Percentiles rank a stretch among this genome's conserved stretches.
These are phyloP conservation scores for Chlorella vulgaris DNA, from an alignment of 139 green algal species.

Conservation along the genomic window DNA sequence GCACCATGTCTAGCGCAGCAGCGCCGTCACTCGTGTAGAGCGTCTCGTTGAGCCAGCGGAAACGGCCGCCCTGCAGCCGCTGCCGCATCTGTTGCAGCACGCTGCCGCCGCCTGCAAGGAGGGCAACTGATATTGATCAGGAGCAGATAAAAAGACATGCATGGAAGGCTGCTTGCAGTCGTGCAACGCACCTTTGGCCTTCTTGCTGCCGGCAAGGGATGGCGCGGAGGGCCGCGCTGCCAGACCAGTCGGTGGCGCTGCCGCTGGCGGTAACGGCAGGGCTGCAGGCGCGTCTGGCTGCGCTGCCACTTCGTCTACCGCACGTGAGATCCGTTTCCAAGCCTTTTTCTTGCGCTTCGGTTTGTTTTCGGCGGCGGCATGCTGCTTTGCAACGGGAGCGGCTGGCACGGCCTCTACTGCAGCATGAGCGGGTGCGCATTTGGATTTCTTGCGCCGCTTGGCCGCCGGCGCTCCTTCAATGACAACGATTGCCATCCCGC, in stretches of 20 bases:
- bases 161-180: neutral
- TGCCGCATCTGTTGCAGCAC: constrained; percentile 79
- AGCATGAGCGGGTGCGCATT: too few species aligned
- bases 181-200: neutral
- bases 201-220: neutral
- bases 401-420: too few species aligned
- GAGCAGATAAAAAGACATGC: too few species aligned
- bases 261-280: neutral
- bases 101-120: constrained; percentile 22
- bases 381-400: too few species aligned
- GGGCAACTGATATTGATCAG: neutral
- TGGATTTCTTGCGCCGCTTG: too few species aligned
- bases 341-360: constrained; percentile 3
- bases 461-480: too few species aligned
- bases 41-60: constrained; percentile 94
- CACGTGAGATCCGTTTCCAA: neutral
- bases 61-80: constrained; percentile 79
- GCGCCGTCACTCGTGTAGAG: constrained; percentile 88
- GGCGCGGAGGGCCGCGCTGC: neutral
- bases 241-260: neutral
- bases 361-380: too few species aligned
- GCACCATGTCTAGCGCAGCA: constrained; percentile 70
- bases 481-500: too few species aligned
- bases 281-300: constrained; percentile 8
- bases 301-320: neutral